Evolutionary conservation across 2,329 filamentous ascomycete species (phyloP).

Genomic region (Fusarium cicatricum): DNA sequence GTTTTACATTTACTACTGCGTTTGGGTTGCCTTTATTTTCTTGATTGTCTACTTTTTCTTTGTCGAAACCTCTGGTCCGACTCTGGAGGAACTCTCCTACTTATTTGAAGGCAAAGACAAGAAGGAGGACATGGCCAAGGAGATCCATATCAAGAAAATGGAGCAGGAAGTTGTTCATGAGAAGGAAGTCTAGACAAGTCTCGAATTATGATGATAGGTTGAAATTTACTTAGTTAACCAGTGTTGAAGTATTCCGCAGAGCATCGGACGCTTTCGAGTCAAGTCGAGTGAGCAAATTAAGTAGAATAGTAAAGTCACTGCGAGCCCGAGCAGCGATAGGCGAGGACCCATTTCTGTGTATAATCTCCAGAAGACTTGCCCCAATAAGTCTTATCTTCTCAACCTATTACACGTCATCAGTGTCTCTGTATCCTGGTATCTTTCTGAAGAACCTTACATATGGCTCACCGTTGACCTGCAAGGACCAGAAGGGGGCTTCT

Average conservation of each 20-base stretch:
- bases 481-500: conserved; percentile 52
- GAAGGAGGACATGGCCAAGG: conserved; percentile 29
- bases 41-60: conserved; percentile 52
- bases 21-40: conserved; percentile 50
- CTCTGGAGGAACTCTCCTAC: conserved; percentile 47
- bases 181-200: conserved; percentile 9
- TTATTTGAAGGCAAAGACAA: conserved; percentile 31
- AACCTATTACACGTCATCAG: conserved; percentile 38
- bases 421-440: background rate
- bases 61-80: conserved; percentile 49
- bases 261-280: conserved; percentile 55
- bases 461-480: conserved; percentile 52
- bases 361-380: conserved; percentile 49
- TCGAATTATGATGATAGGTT: too few species aligned
- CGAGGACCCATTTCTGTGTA: conserved; percentile 49
- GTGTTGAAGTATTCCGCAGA: conserved; percentile 43
- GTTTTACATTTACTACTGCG: conserved; percentile 53
- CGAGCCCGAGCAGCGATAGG: conserved; percentile 49
- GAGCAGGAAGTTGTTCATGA: conserved; percentile 28
- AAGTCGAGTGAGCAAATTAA: conserved; percentile 52
- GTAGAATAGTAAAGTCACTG: conserved; percentile 49
- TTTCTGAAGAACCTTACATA: conserved; percentile 42
- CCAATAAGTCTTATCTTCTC: conserved; percentile 53
- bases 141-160: conserved; percentile 28
- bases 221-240: conserved; percentile 5